Conservation (phyloP, 2,329 filamentous ascomycete species). For the Capronia americana region DNA sequence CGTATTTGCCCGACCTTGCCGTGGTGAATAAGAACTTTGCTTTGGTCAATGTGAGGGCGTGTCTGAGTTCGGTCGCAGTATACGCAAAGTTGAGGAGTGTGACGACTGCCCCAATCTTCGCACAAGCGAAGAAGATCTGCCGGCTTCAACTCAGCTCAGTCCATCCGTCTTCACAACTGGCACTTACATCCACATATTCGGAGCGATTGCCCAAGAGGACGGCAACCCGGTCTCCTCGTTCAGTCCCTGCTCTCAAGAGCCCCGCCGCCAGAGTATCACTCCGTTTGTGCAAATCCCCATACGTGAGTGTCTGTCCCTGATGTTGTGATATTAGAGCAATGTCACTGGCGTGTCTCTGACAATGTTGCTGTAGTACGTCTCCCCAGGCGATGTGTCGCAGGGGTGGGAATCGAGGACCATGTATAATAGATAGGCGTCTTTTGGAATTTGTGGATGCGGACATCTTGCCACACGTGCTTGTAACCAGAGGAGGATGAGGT, state of each 20-base stretch:
- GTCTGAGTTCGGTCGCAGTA: constrained; percentile 6
- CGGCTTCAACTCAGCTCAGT: background rate
- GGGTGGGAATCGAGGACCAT: no score
- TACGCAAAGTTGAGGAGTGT: constrained; percentile 20
- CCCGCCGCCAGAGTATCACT: background rate
- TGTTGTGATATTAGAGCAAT: constrained; percentile 4
- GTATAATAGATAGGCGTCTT: no score
- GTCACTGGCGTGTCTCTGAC: constrained; percentile 10
- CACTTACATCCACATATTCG: constrained; percentile 37
- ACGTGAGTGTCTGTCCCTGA: constrained; percentile 1
- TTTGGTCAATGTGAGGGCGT: background rate
- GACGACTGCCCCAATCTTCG: background rate
- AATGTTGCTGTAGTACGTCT: no score
- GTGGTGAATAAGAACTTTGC: background rate
- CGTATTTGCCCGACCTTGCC: background rate
- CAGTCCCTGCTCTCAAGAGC: background rate
- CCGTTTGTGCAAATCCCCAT: constrained; percentile 2
- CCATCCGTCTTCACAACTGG: background rate
- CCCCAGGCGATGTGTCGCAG: no score
- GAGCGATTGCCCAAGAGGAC: constrained; percentile 11
- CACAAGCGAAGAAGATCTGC: constrained; percentile 37
- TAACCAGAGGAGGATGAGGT: no score
- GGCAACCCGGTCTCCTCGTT: constrained; percentile 18
- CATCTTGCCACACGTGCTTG: no score
- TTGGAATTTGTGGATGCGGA: no score